Evolutionary conservation across 768 basidiomycete genomes (phyloP), one percentile per base, ranked within the genome.

Genomic region (Boletellus ananas): DNA sequence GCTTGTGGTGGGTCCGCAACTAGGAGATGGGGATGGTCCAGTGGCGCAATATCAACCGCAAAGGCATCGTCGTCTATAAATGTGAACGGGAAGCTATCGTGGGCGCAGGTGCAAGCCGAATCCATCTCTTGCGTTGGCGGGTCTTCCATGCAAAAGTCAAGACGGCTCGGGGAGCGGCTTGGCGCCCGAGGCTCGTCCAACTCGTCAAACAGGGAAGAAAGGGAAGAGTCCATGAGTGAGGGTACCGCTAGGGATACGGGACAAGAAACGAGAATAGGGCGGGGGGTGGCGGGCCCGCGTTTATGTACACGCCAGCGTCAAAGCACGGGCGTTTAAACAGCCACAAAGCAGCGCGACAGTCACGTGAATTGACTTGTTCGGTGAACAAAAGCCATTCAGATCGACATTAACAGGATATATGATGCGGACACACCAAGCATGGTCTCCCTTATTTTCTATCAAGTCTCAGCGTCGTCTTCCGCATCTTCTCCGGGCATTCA

Each of bases 111-210:
- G 18, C 27, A 43, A n/a, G 42, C 46, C 61, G 56, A 62, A 9
- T 56, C 51, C 42, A 53, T 54, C 17, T 20, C 44, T 18, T 51
- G 18, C n/a, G 25, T 44, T 18, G 43, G 52, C 35, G 7, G 17
- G 11, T 34, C 45, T 11, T 52, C 43, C 29, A 51, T 17, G 45
- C 64, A 61, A 34, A 78, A 79, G 41, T 75, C 75, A 8, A 80
- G 69, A 39, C 76, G 76, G 54, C 76, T 82, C 25, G 70, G 67
- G 43, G 79, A 76, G 29, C 77, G 75, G 56, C 67, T 64, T 31
- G 76, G 75, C n/a, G 38, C 31, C 14, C 16, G 48, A 8, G 49
- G 42, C 18, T 52, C 58, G 10, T 62, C 58, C 3, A 41, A 42
- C 5, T 58, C 57, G 20, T 61, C 65, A 10, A 29, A 44, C 10